Evolutionary conservation across 257 asterid species (phyloP).

Genomic region (Euphrasia confusa): DNA sequence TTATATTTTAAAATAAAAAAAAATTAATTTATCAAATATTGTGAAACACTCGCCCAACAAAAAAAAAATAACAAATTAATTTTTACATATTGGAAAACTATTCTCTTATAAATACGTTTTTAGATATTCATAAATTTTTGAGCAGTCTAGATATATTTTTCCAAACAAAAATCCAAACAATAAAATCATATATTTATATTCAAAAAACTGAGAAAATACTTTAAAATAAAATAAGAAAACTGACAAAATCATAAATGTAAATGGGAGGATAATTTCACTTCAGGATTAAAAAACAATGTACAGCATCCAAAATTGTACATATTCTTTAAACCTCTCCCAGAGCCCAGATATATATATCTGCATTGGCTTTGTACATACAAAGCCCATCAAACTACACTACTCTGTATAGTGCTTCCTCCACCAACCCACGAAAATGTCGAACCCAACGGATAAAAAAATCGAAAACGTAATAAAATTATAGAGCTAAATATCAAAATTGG

Average conservation of each 20-base stretch:
- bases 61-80: too few relatives aligned
- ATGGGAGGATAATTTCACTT: conserved; percentile 18
- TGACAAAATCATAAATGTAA: neutral
- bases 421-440: conserved; percentile 8
- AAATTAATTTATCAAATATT: too few relatives aligned
- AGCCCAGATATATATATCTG: conserved; percentile 24
- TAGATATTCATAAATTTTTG: too few relatives aligned
- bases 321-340: conserved; percentile 11
- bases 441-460: conserved; percentile 25
- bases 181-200: too few relatives aligned
- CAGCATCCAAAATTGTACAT: conserved; percentile 54
- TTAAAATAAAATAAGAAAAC: too few relatives aligned
- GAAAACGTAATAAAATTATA: conserved; percentile 15
- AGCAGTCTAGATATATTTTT: too few relatives aligned
- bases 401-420: conserved; percentile 26
- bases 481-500: conserved; percentile 38
- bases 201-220: too few relatives aligned
- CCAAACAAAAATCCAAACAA: too few relatives aligned
- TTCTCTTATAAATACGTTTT: too few relatives aligned
- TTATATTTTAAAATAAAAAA: too few relatives aligned
- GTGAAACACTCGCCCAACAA: too few relatives aligned
- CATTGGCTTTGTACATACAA: conserved; percentile 28
- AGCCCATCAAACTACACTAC: conserved; percentile 31
- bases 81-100: too few relatives aligned
- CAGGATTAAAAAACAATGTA: conserved; percentile 38